Evolutionary conservation across 495 filamentous ascomycete species (phyloP).

Genomic region (Rusavskia elegans): DNA sequence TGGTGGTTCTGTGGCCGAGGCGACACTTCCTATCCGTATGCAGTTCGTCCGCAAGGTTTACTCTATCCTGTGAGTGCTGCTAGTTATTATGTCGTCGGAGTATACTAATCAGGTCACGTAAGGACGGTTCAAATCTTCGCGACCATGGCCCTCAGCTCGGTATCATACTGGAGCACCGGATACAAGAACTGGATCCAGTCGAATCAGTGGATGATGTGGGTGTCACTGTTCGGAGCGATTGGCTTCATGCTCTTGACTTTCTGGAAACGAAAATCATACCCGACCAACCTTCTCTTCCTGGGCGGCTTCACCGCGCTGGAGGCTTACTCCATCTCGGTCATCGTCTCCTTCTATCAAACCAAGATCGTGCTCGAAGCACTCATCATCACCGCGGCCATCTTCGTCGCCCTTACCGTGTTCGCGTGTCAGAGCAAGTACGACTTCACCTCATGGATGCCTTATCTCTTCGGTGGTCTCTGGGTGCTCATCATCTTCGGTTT

Average conservation of each 20-base stretch:
- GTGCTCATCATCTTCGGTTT: conserved; percentile 83
- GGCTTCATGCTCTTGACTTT: conserved; percentile 75
- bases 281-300: conserved; percentile 85
- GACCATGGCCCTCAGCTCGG: conserved; percentile 62
- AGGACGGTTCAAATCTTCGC: conserved; percentile 77
- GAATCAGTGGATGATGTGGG: conserved; percentile 71
- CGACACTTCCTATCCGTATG: conserved; percentile 87
- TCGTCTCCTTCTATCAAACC: conserved; percentile 72
- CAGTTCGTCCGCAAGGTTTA: conserved; percentile 95
- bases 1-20: conserved; percentile 80
- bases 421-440: conserved; percentile 98
- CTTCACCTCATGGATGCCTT: conserved; percentile 92
- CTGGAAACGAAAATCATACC: conserved; percentile 98
- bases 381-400: conserved; percentile 80
- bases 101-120: not conserved
- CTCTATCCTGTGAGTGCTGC: conserved; percentile 49
- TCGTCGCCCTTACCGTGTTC: conserved; percentile 82
- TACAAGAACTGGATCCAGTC: conserved; percentile 83
- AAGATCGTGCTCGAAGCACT: conserved; percentile 79
- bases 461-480: conserved; percentile 84
- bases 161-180: conserved; percentile 64
- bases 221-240: conserved; percentile 66
- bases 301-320: conserved; percentile 81
- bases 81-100: not conserved
- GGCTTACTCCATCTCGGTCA: conserved; percentile 84